These are phyloP conservation scores for Macadamia integrifolia DNA, from an alignment of 164 flowering plant species.

Conservation along the genomic window DNA sequence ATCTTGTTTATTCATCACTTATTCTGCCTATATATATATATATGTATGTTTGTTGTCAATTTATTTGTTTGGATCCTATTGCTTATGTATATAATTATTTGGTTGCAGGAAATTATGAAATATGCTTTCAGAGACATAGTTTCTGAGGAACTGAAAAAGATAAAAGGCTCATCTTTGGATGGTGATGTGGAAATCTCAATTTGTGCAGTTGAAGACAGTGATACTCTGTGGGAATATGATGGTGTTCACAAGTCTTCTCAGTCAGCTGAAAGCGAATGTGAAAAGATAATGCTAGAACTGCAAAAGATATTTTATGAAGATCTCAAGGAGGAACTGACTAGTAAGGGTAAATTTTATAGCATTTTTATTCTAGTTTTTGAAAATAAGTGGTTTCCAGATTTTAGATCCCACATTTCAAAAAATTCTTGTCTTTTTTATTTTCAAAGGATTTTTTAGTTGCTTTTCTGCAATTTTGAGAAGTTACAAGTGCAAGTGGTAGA, in stretches of 20 bases:
- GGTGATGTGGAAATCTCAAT: background rate
- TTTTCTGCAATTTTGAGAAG: too few species aligned
- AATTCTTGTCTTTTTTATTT: background rate
- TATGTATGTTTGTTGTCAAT: background rate
- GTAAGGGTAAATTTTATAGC: constrained; percentile 33
- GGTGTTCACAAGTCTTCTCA: constrained; percentile 40
- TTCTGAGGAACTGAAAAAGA: constrained; percentile 63
- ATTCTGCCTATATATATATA: background rate
- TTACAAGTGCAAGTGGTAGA: too few species aligned
- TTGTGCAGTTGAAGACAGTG: constrained; percentile 22
- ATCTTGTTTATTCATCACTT: background rate
- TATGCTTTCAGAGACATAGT: constrained; percentile 61
- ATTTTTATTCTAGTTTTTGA: too few species aligned
- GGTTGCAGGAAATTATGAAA: constrained; percentile 44
- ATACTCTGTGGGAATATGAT: constrained; percentile 78
- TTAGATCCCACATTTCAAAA: background rate
- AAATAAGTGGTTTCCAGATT: background rate
- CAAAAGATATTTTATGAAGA: constrained; percentile 81
- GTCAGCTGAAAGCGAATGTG: constrained; percentile 43
- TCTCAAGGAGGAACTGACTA: constrained; percentile 27
- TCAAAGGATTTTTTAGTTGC: too few species aligned
- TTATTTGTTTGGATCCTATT: background rate
- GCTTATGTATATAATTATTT: background rate
- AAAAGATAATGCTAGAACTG: constrained; percentile 79
- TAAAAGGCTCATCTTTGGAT: constrained; percentile 29